phyloP scores from a whole-genome alignment of 345 rosid genomes.

The Eutrema japonicum region DNA sequence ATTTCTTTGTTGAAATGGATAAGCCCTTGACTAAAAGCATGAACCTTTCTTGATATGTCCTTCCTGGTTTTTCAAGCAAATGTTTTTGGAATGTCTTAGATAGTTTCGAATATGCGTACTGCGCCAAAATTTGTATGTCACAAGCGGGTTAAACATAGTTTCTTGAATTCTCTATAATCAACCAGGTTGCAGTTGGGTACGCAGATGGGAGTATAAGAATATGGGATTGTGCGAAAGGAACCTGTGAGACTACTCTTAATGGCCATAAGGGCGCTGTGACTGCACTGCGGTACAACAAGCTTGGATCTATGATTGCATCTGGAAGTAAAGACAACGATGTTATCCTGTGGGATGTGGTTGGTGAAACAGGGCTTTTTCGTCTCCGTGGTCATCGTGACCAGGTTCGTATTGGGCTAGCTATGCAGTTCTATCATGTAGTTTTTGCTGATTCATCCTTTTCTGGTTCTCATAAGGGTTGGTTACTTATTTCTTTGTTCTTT shows the following conservation, averaged over 20 bases:
- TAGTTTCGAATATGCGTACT: background rate
- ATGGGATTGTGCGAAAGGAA: conserved; percentile 87
- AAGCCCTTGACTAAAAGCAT: background rate
- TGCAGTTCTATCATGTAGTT: conserved; percentile 15
- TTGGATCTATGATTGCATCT: conserved; percentile 83
- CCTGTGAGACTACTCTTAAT: conserved; percentile 70
- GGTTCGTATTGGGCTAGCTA: conserved; percentile 48
- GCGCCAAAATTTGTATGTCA: background rate
- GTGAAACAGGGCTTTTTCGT: conserved; percentile 82
- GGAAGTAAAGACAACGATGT: conserved; percentile 95
- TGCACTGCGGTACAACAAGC: conserved; percentile 63
- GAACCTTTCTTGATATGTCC: conserved; percentile 1
- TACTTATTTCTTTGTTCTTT: background rate
- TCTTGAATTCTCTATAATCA: background rate
- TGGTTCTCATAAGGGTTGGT: background rate
- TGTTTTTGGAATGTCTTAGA: background rate
- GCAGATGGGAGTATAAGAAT: conserved; percentile 90
- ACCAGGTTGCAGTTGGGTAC: conserved; percentile 65
- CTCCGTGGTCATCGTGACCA: conserved; percentile 94
- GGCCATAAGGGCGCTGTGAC: conserved; percentile 93
- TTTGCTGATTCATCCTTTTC: conserved; percentile 14
- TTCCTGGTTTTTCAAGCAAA: background rate
- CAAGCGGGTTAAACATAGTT: too few relatives aligned
- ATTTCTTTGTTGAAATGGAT: background rate
- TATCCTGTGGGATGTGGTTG: conserved; percentile 93